Evolutionary conservation across 2,329 filamentous ascomycete genomes (phyloP).

Genomic region (Colletotrichum caudatum): DNA sequence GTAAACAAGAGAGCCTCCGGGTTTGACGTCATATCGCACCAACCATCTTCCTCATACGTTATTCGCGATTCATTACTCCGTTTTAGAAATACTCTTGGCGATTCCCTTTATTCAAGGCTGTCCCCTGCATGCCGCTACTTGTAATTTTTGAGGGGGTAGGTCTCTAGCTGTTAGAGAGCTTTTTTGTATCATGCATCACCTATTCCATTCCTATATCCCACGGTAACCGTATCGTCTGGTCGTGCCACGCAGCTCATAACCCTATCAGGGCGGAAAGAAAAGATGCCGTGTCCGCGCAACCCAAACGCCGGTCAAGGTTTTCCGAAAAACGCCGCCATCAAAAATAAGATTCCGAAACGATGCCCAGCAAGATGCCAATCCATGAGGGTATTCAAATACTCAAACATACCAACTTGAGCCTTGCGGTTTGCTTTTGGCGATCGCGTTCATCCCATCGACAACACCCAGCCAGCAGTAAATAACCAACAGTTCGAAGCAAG

Average conservation of each 20-base stretch:
- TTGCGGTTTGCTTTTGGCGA: constrained; percentile 5
- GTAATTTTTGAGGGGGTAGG: constrained; percentile 12
- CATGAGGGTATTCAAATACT: constrained; percentile 42
- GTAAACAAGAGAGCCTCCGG: neutral
- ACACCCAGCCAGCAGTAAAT: constrained; percentile 14
- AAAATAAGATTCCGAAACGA: constrained; percentile 19
- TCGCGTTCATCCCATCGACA: constrained; percentile 16
- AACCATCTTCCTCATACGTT: neutral
- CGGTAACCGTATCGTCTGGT: constrained; percentile 20
- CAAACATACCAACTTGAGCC: constrained; percentile 26
- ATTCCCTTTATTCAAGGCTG: neutral
- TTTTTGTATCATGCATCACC: constrained; percentile 23
- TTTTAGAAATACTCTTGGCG: neutral
- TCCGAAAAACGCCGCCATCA: constrained; percentile 26
- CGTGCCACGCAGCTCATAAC: constrained; percentile 25
- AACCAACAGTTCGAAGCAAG: neutral
- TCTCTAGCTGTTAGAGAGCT: constrained; percentile 9
- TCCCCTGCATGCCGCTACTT: constrained; percentile 9
- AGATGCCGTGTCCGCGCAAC: constrained; percentile 23
- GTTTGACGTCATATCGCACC: constrained; percentile 9
- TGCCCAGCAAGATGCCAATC: constrained; percentile 37
- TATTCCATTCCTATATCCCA: constrained; percentile 12
- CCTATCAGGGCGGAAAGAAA: constrained; percentile 20
- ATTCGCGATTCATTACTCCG: neutral
- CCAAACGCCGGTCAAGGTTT: constrained; percentile 24